Base-by-base conservation (phyloP, 306 rosid species). In the Prunus fruticosa region DNA sequence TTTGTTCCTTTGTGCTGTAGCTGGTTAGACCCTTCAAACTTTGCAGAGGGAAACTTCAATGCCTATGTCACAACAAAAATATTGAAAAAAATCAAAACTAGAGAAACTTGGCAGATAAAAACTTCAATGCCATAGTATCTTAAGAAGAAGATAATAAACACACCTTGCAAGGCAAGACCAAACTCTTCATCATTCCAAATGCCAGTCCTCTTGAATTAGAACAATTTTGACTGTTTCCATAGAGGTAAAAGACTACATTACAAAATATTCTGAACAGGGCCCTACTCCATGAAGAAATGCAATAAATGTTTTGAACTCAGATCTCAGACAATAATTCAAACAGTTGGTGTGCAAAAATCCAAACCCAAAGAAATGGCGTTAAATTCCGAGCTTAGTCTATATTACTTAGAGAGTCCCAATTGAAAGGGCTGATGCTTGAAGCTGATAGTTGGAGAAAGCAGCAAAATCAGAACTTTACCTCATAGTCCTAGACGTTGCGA, bases 151-250 rank as follows among this genome's bases (percentile, higher is more conserved):
- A 0, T 13, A 2, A 13, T 12, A 56, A 19, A 68, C 66, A 50
- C 79, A 87, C 91, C 75, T 87, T 83, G 78, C 75, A 82, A 25
- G 88, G 83, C 74, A 75, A 86, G 30, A 63, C 80, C 63, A 60
- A 60, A 71, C 71, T 77, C 80, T 84, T 75, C 25, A 83, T 77
- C 91, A 82, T 84, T 68, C 62, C 72, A 58, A 78, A 18, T 52
- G 5, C 41, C 27, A 12, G 14, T 41, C 8, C 46, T 54, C 72
- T 47, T 52, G 18, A 73, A 57, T 45, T 19, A 18, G 2, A 34
- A 53, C 4, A 32, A 4, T 12, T 12, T 5, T 19, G 14, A 14
- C n/a, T 54, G 50, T 34, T 71, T 12, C 5, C 19, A n/a, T 1
- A 53, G 34, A 13, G 3, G 13, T 19, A 7, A 20, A 11, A 71